Evolutionary conservation across 768 basidiomycete species (phyloP), one percentile per base, ranked within the genome.

Genomic region (Dendrothele bispora): DNA sequence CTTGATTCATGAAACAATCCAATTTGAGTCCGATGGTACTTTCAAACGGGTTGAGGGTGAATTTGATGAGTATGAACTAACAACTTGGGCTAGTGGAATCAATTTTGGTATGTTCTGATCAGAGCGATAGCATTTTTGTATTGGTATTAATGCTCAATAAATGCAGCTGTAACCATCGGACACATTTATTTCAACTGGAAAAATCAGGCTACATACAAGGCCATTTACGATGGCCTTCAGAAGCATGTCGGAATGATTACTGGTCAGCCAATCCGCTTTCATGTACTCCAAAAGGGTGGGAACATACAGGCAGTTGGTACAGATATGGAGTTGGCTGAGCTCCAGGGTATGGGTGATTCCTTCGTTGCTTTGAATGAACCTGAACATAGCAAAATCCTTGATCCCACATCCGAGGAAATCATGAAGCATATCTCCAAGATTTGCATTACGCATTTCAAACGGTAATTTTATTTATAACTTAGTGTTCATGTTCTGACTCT

Each of bases 61-160:
- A 25, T 40, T 40, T 40, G 39, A 40, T 40, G 39, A 40, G 24
- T 20, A 8, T 40, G 39, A 40, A 40, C 22, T 40, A 5, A 40
- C 39, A 8, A 24, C 27, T 24, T 40, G 39, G 39, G 12, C 22
- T 40, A 26, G 14, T 7, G 39, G 8, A 14, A 26, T 40, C 5
- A 12, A 17, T 7, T 7, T 5, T 7, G 10, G 10, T 40, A 40
- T 40, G 21, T 12, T 8, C 18, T 40, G n/a, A n/a, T 40, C 10
- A 12, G 14, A 12, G 5, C 8, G 21, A 40, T 7, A n/a, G n/a
- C 27, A 20, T 40, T 12, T 14, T 12, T 24, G 14, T 24, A 8
- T 40, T 40, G 37, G 10, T 38, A 18, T n/a, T 38, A 18, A 38
- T 40, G 22, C 39, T 40, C 27, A 25, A 10, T 18, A n/a, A n/a